Evolutionary conservation across 768 basidiomycete genomes (phyloP).

Genomic region (Crepidotus variabilis): DNA sequence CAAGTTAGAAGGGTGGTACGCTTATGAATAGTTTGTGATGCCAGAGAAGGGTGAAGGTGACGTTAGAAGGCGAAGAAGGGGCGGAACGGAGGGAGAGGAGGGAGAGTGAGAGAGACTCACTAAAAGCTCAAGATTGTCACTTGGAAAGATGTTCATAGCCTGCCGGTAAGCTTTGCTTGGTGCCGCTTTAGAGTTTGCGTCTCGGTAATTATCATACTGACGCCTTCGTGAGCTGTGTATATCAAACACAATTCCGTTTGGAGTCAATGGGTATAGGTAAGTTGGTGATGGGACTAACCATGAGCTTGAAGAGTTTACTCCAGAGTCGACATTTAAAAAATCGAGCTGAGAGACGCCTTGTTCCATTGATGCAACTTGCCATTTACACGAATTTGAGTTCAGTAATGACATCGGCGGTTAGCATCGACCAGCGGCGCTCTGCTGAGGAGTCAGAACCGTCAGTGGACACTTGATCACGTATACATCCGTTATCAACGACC

Average conservation of each 20-base stretch:
- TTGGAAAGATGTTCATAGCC: conserved; percentile 69
- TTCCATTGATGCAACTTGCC: conserved; percentile 81
- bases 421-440: too few relatives aligned
- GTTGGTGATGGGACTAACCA: conserved; percentile 31
- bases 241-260: neutral
- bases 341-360: conserved; percentile 57
- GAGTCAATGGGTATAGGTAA: neutral
- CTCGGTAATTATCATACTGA: conserved; percentile 59
- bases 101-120: conserved; percentile 35
- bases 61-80: neutral
- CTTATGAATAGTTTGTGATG: conserved; percentile 79
- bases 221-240: conserved; percentile 82
- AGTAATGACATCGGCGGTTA: too few relatives aligned
- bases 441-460: too few relatives aligned
- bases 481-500: too few relatives aligned
- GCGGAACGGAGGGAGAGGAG: neutral
- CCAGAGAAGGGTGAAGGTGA: conserved; percentile 27
- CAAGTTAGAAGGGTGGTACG: conserved; percentile 70
- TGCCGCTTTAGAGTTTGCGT: conserved; percentile 73
- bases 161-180: conserved; percentile 73
- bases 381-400: too few relatives aligned
- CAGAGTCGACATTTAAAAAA: conserved; percentile 69
- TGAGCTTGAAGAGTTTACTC: conserved; percentile 75
- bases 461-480: too few relatives aligned
- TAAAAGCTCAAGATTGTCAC: conserved; percentile 77